phyloP scores from a whole-genome alignment of 805 yeast genomes.

The Debaryomyces maramus region DNA sequence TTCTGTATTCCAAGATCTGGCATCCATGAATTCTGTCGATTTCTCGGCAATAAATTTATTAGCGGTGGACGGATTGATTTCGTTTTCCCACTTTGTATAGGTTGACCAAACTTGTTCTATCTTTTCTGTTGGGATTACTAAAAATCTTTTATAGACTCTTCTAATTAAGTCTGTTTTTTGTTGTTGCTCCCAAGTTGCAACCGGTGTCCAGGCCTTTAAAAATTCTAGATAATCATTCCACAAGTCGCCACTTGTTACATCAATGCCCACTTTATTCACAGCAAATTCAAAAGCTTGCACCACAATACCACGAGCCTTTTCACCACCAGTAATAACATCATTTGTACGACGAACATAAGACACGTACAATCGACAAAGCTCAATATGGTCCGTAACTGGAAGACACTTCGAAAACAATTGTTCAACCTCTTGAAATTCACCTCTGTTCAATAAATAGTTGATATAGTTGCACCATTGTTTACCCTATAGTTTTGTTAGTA shows the following conservation, averaged over 20 bases:
- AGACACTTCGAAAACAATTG: constrained; percentile 64
- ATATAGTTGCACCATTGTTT: constrained; percentile 74
- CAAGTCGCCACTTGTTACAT: constrained; percentile 64
- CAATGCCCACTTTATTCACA: constrained; percentile 73
- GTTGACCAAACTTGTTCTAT: constrained; percentile 79
- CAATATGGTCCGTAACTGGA: constrained; percentile 59
- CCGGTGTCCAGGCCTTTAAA: constrained; percentile 74
- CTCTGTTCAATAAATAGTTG: constrained; percentile 59
- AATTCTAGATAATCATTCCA: constrained; percentile 87
- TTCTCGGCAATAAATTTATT: constrained; percentile 81
- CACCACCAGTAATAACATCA: constrained; percentile 76
- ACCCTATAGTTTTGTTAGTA: constrained; percentile 28
- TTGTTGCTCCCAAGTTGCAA: constrained; percentile 80
- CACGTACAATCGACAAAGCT: constrained; percentile 75
- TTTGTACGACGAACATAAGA: constrained; percentile 72
- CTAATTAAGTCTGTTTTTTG: constrained; percentile 77
- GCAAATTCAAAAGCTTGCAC: constrained; percentile 85
- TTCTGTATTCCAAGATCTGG: constrained; percentile 74
- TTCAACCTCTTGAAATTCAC: constrained; percentile 68
- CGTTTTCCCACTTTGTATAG: constrained; percentile 83
- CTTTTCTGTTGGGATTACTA: constrained; percentile 72
- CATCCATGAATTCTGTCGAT: constrained; percentile 82
- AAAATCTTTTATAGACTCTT: constrained; percentile 65
- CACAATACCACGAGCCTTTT: constrained; percentile 70
- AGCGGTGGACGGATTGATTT: constrained; percentile 70